Evolutionary conservation across 2,329 filamentous ascomycete species (phyloP).

Genomic region (Dothidotthia symphoricarpi): DNA sequence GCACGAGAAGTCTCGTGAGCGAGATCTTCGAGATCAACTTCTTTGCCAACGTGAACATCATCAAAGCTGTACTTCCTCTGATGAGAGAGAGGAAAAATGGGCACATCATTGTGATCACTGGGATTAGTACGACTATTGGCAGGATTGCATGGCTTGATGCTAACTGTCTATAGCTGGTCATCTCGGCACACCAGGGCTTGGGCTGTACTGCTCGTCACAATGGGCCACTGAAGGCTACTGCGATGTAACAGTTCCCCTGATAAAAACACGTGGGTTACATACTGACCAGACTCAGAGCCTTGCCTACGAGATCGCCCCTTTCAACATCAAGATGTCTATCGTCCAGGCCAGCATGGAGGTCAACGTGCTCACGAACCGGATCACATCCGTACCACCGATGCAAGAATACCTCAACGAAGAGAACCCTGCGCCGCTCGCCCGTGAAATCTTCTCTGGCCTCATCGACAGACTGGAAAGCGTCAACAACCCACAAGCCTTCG

Average conservation of each 20-base stretch:
- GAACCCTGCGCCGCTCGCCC: slow-evolving; percentile 75
- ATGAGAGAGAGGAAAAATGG: slow-evolving; percentile 79
- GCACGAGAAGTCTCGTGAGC: slow-evolving; percentile 74
- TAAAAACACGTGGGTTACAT: not conserved
- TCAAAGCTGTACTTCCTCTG: slow-evolving; percentile 79
- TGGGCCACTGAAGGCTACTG: slow-evolving; percentile 97
- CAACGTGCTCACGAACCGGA: slow-evolving; percentile 78
- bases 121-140: slow-evolving; percentile 59
- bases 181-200: slow-evolving; percentile 85
- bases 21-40: slow-evolving; percentile 95
- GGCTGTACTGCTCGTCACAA: slow-evolving; percentile 86
- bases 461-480: slow-evolving; percentile 71
- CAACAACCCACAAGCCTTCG: slow-evolving; percentile 32
- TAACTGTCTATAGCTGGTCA: slow-evolving; percentile 63
- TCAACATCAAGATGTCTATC: slow-evolving; percentile 94
- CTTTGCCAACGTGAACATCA: slow-evolving; percentile 94
- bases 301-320: slow-evolving; percentile 91
- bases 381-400: slow-evolving; percentile 79
- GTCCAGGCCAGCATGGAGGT: slow-evolving; percentile 96
- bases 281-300: slow-evolving; percentile 54
- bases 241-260: slow-evolving; percentile 55
- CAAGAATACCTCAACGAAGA: slow-evolving; percentile 65
- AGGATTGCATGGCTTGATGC: not conserved
- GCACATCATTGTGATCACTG: slow-evolving; percentile 86
- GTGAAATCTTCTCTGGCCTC: slow-evolving; percentile 78